Conservation (phyloP, 2,329 filamentous ascomycete genomes). For the Macroventuria anomochaeta region DNA sequence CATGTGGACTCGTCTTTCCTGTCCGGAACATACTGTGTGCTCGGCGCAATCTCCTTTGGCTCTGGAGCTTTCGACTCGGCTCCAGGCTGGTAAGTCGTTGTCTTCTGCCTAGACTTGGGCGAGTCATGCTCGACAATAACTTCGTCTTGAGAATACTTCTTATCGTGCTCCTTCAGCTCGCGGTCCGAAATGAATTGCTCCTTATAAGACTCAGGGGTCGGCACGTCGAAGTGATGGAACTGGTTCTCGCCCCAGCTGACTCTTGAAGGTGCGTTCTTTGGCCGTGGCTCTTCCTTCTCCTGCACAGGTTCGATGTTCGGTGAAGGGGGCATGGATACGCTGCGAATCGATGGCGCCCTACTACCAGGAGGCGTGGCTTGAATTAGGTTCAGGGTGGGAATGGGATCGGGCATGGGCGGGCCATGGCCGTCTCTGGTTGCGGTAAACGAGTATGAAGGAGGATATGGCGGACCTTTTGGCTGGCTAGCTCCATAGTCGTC, state of each 20-base stretch:
- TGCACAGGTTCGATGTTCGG: slow-evolving; percentile 41
- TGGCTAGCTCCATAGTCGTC: slow-evolving; percentile 43
- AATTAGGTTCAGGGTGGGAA: slow-evolving; percentile 63
- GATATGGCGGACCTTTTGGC: slow-evolving; percentile 45
- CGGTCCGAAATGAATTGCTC: slow-evolving; percentile 46
- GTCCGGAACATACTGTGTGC: slow-evolving; percentile 40
- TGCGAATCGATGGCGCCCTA: slow-evolving; percentile 48
- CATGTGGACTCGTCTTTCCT: slow-evolving; percentile 32
- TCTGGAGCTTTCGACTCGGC: slow-evolving; percentile 23
- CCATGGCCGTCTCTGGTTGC: slow-evolving; percentile 50
- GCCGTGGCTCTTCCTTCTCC: slow-evolving; percentile 31
- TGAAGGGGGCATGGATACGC: slow-evolving; percentile 44
- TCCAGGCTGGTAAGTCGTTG: slow-evolving; percentile 40
- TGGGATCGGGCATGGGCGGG: slow-evolving; percentile 48
- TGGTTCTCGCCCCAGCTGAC: slow-evolving; percentile 58
- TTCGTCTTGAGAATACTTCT: slow-evolving; percentile 43
- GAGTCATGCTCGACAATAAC: slow-evolving; percentile 50
- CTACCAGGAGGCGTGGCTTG: slow-evolving; percentile 65
- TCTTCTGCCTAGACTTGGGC: slow-evolving; percentile 38
- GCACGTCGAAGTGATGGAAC: slow-evolving; percentile 55
- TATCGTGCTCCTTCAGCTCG: slow-evolving; percentile 33
- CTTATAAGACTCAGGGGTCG: slow-evolving; percentile 52
- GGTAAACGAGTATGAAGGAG: slow-evolving; percentile 48
- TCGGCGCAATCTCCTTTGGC: slow-evolving; percentile 32
- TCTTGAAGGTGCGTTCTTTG: slow-evolving; percentile 40